Evolutionary conservation across 164 flowering plant species (phyloP).

Genomic region (Vitis labrusca): DNA sequence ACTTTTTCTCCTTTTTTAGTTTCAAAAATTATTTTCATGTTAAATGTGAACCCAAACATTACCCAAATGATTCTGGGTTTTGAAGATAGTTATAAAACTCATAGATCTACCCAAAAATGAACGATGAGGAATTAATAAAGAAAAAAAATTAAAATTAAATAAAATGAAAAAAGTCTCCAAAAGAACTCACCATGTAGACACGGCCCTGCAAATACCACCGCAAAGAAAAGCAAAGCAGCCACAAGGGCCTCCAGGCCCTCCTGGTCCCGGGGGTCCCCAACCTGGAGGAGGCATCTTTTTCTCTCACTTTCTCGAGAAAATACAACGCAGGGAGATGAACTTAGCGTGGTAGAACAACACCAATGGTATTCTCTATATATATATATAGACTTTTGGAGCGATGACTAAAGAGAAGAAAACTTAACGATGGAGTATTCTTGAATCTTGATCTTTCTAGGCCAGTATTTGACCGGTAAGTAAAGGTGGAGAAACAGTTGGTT

Average conservation of each 20-base stretch:
- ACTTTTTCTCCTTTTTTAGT: too few species aligned
- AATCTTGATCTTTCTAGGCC: background rate
- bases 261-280: constrained; percentile 29
- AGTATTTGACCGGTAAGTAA: background rate
- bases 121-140: too few species aligned
- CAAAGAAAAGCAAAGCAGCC: constrained; percentile 26
- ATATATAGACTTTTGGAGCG: background rate
- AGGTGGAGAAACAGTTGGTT: too few species aligned
- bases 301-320: constrained; percentile 3
- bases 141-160: background rate
- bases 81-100: too few species aligned
- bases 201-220: constrained; percentile 21
- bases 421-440: background rate
- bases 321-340: background rate
- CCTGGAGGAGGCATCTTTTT: constrained; percentile 24
- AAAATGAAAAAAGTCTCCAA: background rate
- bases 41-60: too few species aligned
- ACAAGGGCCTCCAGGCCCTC: constrained; percentile 26
- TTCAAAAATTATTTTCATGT: too few species aligned
- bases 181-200: constrained; percentile 28
- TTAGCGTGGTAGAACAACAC: background rate
- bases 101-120: too few species aligned
- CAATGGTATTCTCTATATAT: background rate
- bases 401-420: background rate
- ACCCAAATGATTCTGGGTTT: too few species aligned